Base-by-base conservation (phyloP, 1,139 yeast genomes). In the Sugiyamaella japonica region DNA sequence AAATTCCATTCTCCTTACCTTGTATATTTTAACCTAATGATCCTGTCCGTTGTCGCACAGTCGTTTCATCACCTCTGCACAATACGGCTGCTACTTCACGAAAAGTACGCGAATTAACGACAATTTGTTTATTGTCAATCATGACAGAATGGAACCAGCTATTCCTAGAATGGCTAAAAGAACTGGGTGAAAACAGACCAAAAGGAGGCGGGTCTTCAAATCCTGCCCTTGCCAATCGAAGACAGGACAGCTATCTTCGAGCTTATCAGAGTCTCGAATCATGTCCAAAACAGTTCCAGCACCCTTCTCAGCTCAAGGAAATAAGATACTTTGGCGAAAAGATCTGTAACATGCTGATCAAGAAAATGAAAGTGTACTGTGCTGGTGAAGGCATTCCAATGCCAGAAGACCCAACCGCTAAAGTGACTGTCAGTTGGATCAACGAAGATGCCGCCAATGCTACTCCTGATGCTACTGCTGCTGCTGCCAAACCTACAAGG, bases 291-390 rank as follows among this genome's bases (percentile, higher is more conserved):
- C 70, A 74, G 20, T 76, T 84, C 15, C 55, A 62, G 7, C 81
- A 81, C 59, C 82, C 86, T 3, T 70, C 75, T 37, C 77, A 84
- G 40, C 72, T 86, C 50, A 68, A 70, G 16, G 74, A 73, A 65
- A 72, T 86, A 45, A 82, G 77, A 59, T 81, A 68, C 56, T 74
- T 86, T 31, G 95, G 95, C 0, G 84, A 79, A n/a, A 81, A 82
- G 56, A 81, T 86, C 9, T 81, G 84, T 41, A 66, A 64, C 2
- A 61, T 67, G n/a, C 71, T 86, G 54, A 72, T 74, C 34, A 66
- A 70, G 42, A 73, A 72, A 57, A 67, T 84, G 48, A 61, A 65
- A 13, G 66, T 66, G 13, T 75, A 84, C 65, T 85, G 89, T 63
- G 62, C 68, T 20, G 76, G 73, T 13, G 69, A 76, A 40, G 76